phyloP scores from a whole-genome alignment of 306 rosid species.

The Ormosia semicastrata region DNA sequence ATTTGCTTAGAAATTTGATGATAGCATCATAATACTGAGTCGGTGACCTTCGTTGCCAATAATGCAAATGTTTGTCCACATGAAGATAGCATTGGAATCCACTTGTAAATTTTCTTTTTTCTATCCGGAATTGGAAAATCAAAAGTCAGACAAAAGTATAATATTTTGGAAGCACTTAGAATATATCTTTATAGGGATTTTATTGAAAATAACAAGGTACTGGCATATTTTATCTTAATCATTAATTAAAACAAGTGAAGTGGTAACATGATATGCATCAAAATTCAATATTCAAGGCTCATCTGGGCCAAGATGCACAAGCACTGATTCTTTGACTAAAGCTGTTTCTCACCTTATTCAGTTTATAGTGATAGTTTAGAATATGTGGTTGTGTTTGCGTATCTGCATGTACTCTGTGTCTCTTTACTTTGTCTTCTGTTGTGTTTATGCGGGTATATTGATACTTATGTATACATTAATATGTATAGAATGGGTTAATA shows the following conservation, averaged over 20 bases:
- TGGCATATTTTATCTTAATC: neutral
- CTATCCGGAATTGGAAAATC: slow-evolving; percentile 8
- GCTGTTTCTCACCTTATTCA: neutral
- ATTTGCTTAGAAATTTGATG: neutral
- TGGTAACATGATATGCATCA: slow-evolving; percentile 4
- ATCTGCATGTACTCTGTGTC: neutral
- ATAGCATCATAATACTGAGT: slow-evolving; percentile 8
- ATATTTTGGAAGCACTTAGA: neutral
- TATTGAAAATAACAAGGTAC: slow-evolving; percentile 12
- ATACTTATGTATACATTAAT: neutral
- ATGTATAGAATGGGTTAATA: neutral
- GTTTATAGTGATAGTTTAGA: neutral
- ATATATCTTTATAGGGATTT: neutral
- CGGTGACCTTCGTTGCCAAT: neutral
- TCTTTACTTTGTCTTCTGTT: neutral
- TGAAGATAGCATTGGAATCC: neutral
- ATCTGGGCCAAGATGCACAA: neutral
- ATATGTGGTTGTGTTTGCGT: neutral
- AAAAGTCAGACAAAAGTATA: neutral
- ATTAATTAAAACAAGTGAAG: neutral
- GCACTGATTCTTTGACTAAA: neutral
- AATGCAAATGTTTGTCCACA: neutral
- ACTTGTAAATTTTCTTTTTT: neutral
- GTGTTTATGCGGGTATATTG: slow-evolving; percentile 4
- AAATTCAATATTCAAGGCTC: slow-evolving; percentile 11